These are phyloP conservation scores for Neofusicoccum cordaticola DNA, from an alignment of 2,329 filamentous ascomycete species.

Conservation along the genomic window DNA sequence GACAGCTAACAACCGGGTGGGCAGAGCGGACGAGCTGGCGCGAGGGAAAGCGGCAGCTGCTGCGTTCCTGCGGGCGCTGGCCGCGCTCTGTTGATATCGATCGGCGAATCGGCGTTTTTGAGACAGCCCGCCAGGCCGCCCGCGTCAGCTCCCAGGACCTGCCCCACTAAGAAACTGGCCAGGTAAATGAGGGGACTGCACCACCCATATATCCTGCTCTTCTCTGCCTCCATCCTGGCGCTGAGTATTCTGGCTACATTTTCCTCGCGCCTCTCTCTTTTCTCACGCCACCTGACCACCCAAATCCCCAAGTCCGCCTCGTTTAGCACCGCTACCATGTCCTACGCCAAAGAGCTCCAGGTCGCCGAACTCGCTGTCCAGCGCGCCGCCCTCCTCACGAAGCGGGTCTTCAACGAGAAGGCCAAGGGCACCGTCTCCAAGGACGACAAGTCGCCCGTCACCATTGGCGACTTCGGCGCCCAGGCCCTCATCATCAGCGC, in stretches of 20 bases:
- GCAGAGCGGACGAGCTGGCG: background rate
- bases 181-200: conserved; percentile 16
- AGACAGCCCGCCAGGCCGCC: background rate
- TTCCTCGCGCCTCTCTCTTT: conserved; percentile 23
- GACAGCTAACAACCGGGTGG: background rate
- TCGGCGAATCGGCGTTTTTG: conserved; percentile 17
- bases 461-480: conserved; percentile 95
- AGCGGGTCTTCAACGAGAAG: conserved; percentile 79
- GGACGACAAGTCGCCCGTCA: conserved; percentile 93
- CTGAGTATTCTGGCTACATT: conserved; percentile 19
- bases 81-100: background rate
- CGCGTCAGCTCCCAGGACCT: conserved; percentile 12
- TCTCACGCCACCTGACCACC: conserved; percentile 17
- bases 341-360: conserved; percentile 73
- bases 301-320: conserved; percentile 19
- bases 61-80: background rate
- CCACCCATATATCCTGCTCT: conserved; percentile 24
- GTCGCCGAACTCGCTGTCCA: conserved; percentile 87
- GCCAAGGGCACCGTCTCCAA: conserved; percentile 93
- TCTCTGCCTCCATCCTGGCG: conserved; percentile 30
- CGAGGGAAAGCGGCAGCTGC: background rate
- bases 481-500: conserved; percentile 94
- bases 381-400: conserved; percentile 72
- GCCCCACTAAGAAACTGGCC: conserved; percentile 18
- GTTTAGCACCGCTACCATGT: conserved; percentile 31